These are phyloP conservation scores for Heliocybe sulcata DNA, from an alignment of 1,284 basidiomycete species.

Conservation along the genomic window DNA sequence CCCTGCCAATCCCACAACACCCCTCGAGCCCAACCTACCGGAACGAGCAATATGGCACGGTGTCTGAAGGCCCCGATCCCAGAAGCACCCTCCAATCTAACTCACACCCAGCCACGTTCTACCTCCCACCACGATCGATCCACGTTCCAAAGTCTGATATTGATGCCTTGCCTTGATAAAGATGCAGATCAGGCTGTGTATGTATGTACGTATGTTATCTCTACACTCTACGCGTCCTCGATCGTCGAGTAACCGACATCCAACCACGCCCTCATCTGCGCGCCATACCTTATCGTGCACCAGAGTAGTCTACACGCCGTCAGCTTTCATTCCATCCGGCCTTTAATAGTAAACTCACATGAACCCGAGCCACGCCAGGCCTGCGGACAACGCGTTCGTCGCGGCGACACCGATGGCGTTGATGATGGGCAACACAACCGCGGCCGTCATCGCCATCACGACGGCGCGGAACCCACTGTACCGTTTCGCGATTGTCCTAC, in stretches of 20 bases:
- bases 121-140: neutral
- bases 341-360: conserved; percentile 22
- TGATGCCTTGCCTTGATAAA: too few species aligned
- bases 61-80: neutral
- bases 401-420: conserved; percentile 44
- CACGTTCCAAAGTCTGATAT: neutral
- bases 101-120: neutral
- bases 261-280: conserved; percentile 35
- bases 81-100: neutral
- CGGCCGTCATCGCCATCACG: conserved; percentile 29
- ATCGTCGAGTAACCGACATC: conserved; percentile 34
- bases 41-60: neutral
- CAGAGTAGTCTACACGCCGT: conserved; percentile 26
- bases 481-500: conserved; percentile 17
- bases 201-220: neutral
- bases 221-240: conserved; percentile 7
- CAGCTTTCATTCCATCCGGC: neutral
- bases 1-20: neutral
- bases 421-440: conserved; percentile 43
- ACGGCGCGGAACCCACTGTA: conserved; percentile 35
- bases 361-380: conserved; percentile 36
- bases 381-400: conserved; percentile 40
- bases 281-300: conserved; percentile 36
- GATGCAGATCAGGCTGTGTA: neutral
- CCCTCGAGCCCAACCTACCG: neutral